Conservation (phyloP, 2,329 filamentous ascomycete genomes). For the Tetracladium maxilliforme region DNA sequence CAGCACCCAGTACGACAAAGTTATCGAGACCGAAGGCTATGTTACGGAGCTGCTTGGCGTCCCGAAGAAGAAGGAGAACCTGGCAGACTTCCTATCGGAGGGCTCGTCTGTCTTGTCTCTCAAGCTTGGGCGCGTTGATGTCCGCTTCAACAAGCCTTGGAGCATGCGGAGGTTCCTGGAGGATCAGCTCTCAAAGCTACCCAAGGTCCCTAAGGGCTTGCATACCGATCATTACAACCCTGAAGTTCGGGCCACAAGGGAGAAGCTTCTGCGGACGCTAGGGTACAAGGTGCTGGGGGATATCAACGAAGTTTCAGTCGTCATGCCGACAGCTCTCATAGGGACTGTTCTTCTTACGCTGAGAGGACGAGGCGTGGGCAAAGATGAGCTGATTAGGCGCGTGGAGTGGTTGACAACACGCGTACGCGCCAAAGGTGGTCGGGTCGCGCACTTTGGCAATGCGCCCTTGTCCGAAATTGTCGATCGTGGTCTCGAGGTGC, state of each 20-base stretch:
- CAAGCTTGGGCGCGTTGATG: conserved; percentile 81
- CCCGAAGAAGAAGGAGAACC: conserved; percentile 89
- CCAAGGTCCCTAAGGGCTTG: conserved; percentile 29
- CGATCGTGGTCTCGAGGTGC: conserved; percentile 77
- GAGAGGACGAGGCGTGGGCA: conserved; percentile 80
- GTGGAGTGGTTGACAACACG: conserved; percentile 82
- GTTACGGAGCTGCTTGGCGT: conserved; percentile 87
- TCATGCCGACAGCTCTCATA: conserved; percentile 95
- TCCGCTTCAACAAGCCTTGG: conserved; percentile 95
- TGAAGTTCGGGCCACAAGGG: conserved; percentile 22
- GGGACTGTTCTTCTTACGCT: conserved; percentile 87
- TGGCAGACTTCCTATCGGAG: conserved; percentile 78
- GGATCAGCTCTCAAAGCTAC: conserved; percentile 51
- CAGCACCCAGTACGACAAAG: conserved; percentile 96
- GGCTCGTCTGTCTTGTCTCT: conserved; percentile 76
- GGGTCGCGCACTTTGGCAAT: conserved; percentile 85
- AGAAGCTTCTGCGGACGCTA: conserved; percentile 68
- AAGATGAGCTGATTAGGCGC: conserved; percentile 67
- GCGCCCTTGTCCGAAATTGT: conserved; percentile 69
- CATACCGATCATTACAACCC: conserved; percentile 28
- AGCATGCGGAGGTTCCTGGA: conserved; percentile 71
- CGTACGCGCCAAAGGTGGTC: conserved; percentile 72
- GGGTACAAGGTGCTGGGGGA: conserved; percentile 88
- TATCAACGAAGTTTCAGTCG: conserved; percentile 90
- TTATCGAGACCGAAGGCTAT: conserved; percentile 95